Evolutionary conservation across 2,329 filamentous ascomycete species (phyloP).

Genomic region (Xylariales sp.): DNA sequence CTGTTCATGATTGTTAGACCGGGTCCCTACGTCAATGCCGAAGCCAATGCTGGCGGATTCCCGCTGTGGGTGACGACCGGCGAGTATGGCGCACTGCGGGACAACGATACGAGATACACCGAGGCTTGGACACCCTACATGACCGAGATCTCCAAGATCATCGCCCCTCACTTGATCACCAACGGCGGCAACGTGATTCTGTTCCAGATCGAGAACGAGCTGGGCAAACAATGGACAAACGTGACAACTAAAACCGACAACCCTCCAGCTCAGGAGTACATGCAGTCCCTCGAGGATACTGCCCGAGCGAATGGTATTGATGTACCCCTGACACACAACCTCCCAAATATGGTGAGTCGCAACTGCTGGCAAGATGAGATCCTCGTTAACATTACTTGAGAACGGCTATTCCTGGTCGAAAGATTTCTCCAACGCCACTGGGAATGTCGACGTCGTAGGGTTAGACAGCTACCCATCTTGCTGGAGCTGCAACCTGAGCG

Average conservation of each 20-base stretch:
- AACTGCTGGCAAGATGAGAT: no score
- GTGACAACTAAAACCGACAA: constrained; percentile 41
- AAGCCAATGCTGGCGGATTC: constrained; percentile 58
- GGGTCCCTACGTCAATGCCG: constrained; percentile 60
- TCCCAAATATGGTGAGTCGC: constrained; percentile 48
- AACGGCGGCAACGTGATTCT: constrained; percentile 53
- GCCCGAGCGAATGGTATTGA: constrained; percentile 53
- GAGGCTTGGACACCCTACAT: constrained; percentile 51
- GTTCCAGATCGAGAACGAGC: constrained; percentile 56
- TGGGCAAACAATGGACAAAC: constrained; percentile 38
- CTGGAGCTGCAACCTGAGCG: constrained; percentile 59
- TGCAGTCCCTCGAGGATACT: constrained; percentile 50
- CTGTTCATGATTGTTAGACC: constrained; percentile 52
- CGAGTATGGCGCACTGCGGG: constrained; percentile 47
- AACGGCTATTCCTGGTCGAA: constrained; percentile 52
- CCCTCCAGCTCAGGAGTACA: constrained; percentile 45
- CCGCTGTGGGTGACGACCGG: constrained; percentile 60
- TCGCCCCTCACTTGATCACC: constrained; percentile 49
- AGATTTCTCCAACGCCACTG: constrained; percentile 51
- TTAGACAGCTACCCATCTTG: constrained; percentile 52
- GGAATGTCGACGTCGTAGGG: constrained; percentile 49
- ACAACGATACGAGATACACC: constrained; percentile 48
- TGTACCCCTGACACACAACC: constrained; percentile 53
- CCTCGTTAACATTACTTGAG: constrained; percentile 7
- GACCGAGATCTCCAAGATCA: constrained; percentile 42